These are phyloP conservation scores for Alternaria tenuissima DNA, from an alignment of 2,329 filamentous ascomycete genomes.

Conservation along the genomic window DNA sequence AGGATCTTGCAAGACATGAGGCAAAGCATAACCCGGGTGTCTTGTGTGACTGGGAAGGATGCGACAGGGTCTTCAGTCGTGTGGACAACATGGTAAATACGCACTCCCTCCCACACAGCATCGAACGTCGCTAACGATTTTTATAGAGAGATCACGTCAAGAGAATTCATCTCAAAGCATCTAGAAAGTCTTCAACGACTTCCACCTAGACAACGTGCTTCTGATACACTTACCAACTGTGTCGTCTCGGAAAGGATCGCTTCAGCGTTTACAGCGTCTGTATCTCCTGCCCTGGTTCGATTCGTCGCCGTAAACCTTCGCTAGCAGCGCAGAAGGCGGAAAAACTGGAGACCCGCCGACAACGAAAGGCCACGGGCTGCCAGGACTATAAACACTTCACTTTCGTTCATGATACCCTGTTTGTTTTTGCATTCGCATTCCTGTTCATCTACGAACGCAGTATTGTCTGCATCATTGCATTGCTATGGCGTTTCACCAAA, in stretches of 20 bases:
- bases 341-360: conserved; percentile 1
- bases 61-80: conserved; percentile 66
- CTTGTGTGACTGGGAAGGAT: conserved; percentile 65
- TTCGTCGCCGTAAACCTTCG: neutral
- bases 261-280: neutral
- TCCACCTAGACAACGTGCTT: conserved; percentile 16
- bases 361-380: conserved; percentile 18
- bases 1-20: conserved; percentile 68
- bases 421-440: conserved; percentile 18
- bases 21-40: conserved; percentile 70
- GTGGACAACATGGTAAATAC: conserved; percentile 67
- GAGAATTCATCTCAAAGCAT: conserved; percentile 51
- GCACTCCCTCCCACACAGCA: neutral
- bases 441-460: conserved; percentile 4
- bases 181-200: conserved; percentile 35
- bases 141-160: conserved; percentile 52
- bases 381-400: conserved; percentile 27
- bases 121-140: conserved; percentile 25
- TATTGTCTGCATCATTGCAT: conserved; percentile 25
- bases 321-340: neutral
- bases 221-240: neutral
- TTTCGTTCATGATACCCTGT: conserved; percentile 42
- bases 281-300: neutral
- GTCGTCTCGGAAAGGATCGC: neutral
- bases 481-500: conserved; percentile 30